Evolutionary conservation across 228 moss, liverwort and hornwort genomes (phyloP).

Genomic region (Sphagnum fallax): DNA sequence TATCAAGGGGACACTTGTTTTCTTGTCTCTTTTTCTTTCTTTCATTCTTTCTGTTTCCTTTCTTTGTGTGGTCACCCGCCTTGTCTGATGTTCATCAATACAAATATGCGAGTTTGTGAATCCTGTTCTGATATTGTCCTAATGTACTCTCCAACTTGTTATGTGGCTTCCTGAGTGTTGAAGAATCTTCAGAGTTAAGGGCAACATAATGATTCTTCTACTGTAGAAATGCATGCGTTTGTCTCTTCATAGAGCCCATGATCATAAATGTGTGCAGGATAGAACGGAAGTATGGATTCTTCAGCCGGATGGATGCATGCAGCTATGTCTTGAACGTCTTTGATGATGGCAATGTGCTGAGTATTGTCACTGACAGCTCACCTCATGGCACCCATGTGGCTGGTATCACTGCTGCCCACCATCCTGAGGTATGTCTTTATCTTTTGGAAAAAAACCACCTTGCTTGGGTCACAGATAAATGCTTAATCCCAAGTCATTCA

Average conservation of each 20-base stretch:
- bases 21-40: too few species aligned
- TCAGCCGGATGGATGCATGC: slow-evolving; percentile 93
- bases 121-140: too few species aligned
- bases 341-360: slow-evolving; percentile 85
- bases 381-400: slow-evolving; percentile 98
- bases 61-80: too few species aligned
- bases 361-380: slow-evolving; percentile 95
- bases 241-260: not conserved
- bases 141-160: too few species aligned
- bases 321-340: slow-evolving; percentile 85
- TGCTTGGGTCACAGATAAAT: not conserved
- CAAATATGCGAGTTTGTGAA: too few species aligned
- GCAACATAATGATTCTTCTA: too few species aligned
- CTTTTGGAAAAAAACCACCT: not conserved
- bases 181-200: too few species aligned
- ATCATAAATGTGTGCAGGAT: slow-evolving; percentile 37
- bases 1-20: too few species aligned
- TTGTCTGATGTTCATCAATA: too few species aligned
- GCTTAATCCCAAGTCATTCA: not conserved
- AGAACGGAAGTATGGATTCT: slow-evolving; percentile 78
- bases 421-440: slow-evolving; percentile 52
- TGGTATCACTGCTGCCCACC: slow-evolving; percentile 93
- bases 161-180: too few species aligned
- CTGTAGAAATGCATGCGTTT: too few species aligned
- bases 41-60: too few species aligned